A percentile compares a stretch with the other conserved stretches of the same genome.
These are phyloP conservation scores for Ophiosphaerella korrae DNA, from an alignment of 2,329 filamentous ascomycete species.

Conservation along the genomic window DNA sequence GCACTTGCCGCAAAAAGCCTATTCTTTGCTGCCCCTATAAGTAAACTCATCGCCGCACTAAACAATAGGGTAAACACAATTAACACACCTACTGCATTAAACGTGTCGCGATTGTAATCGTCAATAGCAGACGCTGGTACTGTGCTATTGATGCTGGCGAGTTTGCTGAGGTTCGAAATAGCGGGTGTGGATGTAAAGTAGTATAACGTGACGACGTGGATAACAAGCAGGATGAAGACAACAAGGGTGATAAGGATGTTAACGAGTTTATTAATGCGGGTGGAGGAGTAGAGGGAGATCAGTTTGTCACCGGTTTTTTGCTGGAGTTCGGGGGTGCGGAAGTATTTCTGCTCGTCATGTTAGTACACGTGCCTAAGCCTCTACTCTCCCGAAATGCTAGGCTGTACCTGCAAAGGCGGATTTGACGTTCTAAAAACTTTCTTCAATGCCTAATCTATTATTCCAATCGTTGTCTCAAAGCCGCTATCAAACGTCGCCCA, in stretches of 20 bases:
- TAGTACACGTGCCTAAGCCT: background rate
- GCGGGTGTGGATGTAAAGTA: constrained; percentile 35
- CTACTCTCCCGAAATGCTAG: too few species aligned
- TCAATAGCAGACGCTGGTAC: constrained; percentile 5
- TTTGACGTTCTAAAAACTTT: constrained; percentile 25
- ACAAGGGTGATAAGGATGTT: constrained; percentile 51
- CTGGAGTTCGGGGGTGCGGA: constrained; percentile 47
- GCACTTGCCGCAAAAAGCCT: constrained; percentile 48
- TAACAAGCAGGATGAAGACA: constrained; percentile 49
- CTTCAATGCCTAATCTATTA: constrained; percentile 29
- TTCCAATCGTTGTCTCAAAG: constrained; percentile 42
- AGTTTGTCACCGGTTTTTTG: constrained; percentile 42
- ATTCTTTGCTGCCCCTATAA: constrained; percentile 45
- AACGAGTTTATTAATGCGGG: constrained; percentile 48
- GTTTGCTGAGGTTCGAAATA: background rate
- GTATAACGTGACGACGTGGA: constrained; percentile 51
- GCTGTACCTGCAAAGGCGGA: constrained; percentile 32
- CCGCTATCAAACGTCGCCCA: constrained; percentile 49
- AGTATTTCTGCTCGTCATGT: constrained; percentile 35
- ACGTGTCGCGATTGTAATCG: constrained; percentile 33
- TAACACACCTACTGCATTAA: constrained; percentile 49
- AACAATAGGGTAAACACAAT: constrained; percentile 50
- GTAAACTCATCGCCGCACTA: constrained; percentile 43
- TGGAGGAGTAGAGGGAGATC: constrained; percentile 45
- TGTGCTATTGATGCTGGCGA: background rate